These are phyloP conservation scores for Penicillium subrubescens DNA, from an alignment of 495 filamentous ascomycete genomes.

Conservation along the genomic window DNA sequence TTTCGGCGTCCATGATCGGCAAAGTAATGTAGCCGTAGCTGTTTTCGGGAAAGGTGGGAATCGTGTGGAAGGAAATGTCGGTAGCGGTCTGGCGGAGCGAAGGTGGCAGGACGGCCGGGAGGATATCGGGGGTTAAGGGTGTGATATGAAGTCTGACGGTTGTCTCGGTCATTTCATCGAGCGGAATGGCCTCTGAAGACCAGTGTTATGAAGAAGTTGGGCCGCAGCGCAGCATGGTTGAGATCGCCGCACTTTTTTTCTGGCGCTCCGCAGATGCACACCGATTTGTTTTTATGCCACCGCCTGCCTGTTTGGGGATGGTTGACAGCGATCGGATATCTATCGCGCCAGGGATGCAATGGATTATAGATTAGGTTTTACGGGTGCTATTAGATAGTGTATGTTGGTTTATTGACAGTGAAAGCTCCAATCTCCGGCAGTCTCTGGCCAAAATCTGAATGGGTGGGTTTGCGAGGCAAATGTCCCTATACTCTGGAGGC, in stretches of 20 bases:
- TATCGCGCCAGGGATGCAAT: not conserved
- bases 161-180: constrained; percentile 32
- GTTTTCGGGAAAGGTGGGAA: constrained; percentile 86
- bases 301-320: constrained; percentile 10
- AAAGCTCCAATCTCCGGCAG: no score
- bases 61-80: constrained; percentile 81
- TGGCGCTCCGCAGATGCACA: constrained; percentile 4
- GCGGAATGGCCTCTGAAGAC: constrained; percentile 14
- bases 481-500: no score
- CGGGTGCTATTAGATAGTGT: no score
- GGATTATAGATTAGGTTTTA: no score
- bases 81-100: constrained; percentile 64
- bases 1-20: constrained; percentile 77
- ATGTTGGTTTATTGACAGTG: no score
- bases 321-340: not conserved
- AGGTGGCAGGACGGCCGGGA: constrained; percentile 67
- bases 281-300: constrained; percentile 10
- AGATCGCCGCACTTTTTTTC: constrained; percentile 16
- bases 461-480: no score
- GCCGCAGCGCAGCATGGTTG: not conserved
- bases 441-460: no score
- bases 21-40: constrained; percentile 88
- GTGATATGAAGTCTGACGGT: constrained; percentile 79
- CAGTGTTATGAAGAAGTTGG: not conserved
- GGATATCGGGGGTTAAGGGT: constrained; percentile 73